Conservation (phyloP, 805 yeast species). For the Candida ovalis region DNA sequence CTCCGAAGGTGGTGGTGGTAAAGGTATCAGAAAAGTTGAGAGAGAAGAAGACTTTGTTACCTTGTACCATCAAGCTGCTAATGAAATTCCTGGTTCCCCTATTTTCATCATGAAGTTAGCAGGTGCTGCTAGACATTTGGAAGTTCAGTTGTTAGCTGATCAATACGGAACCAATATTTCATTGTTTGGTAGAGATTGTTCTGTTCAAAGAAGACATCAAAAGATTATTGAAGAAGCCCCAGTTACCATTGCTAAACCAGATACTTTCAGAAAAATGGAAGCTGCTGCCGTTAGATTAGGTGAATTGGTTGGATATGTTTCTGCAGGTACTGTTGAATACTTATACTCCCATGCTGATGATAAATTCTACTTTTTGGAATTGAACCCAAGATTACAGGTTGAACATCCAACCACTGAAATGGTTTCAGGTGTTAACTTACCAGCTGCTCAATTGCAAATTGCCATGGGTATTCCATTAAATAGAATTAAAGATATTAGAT, state of each 20-base stretch:
- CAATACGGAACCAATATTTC: conserved; percentile 98
- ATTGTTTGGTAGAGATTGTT: conserved; percentile 97
- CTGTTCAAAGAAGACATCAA: conserved; percentile 99
- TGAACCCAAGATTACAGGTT: conserved; percentile 97
- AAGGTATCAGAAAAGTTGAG: conserved; percentile 97
- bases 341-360: conserved; percentile 91
- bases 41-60: conserved; percentile 71
- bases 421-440: conserved; percentile 98
- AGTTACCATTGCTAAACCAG: conserved; percentile 85
- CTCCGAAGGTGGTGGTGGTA: conserved; percentile 99
- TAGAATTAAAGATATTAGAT: conserved; percentile 87
- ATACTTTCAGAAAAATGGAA: conserved; percentile 89
- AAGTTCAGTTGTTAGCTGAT: conserved; percentile 96
- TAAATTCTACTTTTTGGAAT: conserved; percentile 92
- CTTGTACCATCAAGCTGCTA: conserved; percentile 88
- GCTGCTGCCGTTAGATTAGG: conserved; percentile 97
- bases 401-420: conserved; percentile 99
- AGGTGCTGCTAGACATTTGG: conserved; percentile 96
- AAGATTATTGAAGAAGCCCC: conserved; percentile 99
- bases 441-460: conserved; percentile 97
- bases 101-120: conserved; percentile 97
- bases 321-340: conserved; percentile 99
- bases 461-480: conserved; percentile 99
- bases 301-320: conserved; percentile 93
- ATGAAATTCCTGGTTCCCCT: conserved; percentile 98